Base-by-base conservation (phyloP, 495 filamentous ascomycete species). In the Echria macrotheca region DNA sequence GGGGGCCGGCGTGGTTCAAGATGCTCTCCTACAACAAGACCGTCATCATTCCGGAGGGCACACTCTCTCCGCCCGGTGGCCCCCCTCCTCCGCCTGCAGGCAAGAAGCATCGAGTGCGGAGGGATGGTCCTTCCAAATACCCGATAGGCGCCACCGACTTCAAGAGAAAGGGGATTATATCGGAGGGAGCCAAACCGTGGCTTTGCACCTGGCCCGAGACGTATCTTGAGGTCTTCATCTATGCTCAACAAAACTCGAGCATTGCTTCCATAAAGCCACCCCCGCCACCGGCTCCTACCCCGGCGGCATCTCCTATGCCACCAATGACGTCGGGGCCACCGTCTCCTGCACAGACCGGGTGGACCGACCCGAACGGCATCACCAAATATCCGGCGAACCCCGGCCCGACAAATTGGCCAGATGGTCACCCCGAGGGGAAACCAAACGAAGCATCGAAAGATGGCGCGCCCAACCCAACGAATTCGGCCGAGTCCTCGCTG, bases 191-290 rank as follows among this genome's bases (percentile, higher is more conserved):
- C 28, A 80, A 76, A 43, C 84, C 87, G 1, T 96, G 90, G 90
- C 82, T 87, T 55, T 96, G 91, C 64, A 84, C 76, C 58, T 96
- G 88, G 88, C 90, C 91, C 50, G 72, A 79, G 4, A 95, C 89
- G 0, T 73, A 81, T 37, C 69, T 96, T 38, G 88, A 95, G 54
- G 73, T 83, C 14, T 93, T 90, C 62, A 80, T 96, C 49, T 96
- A 91, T 61, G 70, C 84, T 46, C 76, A 78, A 38, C 75, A 84
- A 54, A 80, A 75, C 52, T 68, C 69, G 39, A 72, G 68, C 49
- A 60, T 46, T 56, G 41, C 50, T 14, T 49, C 44, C 7, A 37
- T 40, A 23, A 52, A 48, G 19, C 50, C 53, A 3, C 36, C 47
- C 44, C 42, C 53, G 14, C 38, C 52, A 19, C 29, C 38, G 14